Conservation (phyloP, 352 stramenopile genomes). For the Phytophthora ohioensis region DNA sequence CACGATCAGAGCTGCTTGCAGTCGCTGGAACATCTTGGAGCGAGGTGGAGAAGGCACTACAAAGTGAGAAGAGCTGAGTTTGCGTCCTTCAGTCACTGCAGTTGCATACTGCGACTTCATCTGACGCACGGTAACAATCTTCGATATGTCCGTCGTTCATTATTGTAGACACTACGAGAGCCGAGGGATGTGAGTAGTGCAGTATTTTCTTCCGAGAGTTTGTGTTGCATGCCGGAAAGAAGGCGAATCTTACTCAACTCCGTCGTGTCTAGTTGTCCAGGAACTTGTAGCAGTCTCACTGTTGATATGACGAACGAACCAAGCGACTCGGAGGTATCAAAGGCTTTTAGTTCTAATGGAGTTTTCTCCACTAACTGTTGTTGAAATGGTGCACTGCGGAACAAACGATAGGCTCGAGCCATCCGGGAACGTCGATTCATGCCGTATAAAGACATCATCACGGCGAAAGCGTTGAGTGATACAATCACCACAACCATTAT, state of each 20-base stretch:
- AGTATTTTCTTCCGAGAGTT: conserved; percentile 13
- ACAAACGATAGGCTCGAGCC: conserved; percentile 1
- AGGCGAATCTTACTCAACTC: conserved; percentile 22
- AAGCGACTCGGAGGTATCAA: not conserved
- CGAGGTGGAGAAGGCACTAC: not conserved
- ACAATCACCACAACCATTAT: conserved; percentile 22
- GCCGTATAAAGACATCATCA: conserved; percentile 14
- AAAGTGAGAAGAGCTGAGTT: not conserved
- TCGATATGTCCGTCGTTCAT: not conserved
- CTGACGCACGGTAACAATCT: conserved; percentile 13
- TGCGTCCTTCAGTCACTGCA: conserved; percentile 1
- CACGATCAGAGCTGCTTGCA: not conserved
- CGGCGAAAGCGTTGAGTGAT: conserved; percentile 13
- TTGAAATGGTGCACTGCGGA: not conserved
- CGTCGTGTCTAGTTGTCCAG: conserved; percentile 18
- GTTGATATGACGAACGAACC: conserved; percentile 14
- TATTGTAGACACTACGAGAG: conserved; percentile 30
- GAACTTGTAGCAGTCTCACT: conserved; percentile 23
- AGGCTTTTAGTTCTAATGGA: not conserved
- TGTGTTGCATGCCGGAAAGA: conserved; percentile 28
- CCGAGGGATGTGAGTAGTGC: conserved; percentile 13
- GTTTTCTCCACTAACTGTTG: not conserved
- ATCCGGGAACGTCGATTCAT: conserved; percentile 15
- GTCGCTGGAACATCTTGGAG: not conserved
- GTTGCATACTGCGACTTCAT: conserved; percentile 24